These are phyloP conservation scores for Rubia balearica DNA, from an alignment of 305 asterid species.

Conservation along the genomic window DNA sequence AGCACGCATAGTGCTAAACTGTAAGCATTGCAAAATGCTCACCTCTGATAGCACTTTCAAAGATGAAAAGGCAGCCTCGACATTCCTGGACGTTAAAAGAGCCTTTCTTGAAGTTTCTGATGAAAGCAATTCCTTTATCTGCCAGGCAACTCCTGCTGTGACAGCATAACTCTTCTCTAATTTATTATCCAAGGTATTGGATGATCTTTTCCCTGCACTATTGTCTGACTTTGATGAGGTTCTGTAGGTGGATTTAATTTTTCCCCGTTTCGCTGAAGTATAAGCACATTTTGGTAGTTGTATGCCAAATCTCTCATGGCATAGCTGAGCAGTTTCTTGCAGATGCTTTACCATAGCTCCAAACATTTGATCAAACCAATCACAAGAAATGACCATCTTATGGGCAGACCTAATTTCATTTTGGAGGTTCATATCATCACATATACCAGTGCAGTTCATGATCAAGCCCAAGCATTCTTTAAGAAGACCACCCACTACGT, in stretches of 20 bases:
- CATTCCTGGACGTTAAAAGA: slow-evolving; percentile 37
- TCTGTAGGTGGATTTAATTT: slow-evolving; percentile 31
- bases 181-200: slow-evolving; percentile 20
- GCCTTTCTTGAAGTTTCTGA: slow-evolving; percentile 53
- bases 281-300: slow-evolving; percentile 29
- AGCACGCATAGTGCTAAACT: slow-evolving; percentile 38
- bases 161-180: slow-evolving; percentile 55
- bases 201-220: slow-evolving; percentile 30
- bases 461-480: slow-evolving; percentile 69
- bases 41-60: slow-evolving; percentile 73
- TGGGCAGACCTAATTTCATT: slow-evolving; percentile 73
- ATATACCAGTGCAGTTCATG: slow-evolving; percentile 43
- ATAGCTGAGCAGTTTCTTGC: slow-evolving; percentile 54
- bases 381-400: slow-evolving; percentile 62
- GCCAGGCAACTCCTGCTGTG: slow-evolving; percentile 87
- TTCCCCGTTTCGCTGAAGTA: slow-evolving; percentile 33
- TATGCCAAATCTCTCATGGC: slow-evolving; percentile 38
- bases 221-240: slow-evolving; percentile 40
- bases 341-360: slow-evolving; percentile 50
- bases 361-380: slow-evolving; percentile 76
- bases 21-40: slow-evolving; percentile 52
- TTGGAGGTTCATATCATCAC: slow-evolving; percentile 50
- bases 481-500: slow-evolving; percentile 46
- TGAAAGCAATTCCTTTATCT: slow-evolving; percentile 71
- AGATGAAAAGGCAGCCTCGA: slow-evolving; percentile 43